Percentiles rank a stretch among this genome's conserved stretches.
Evolutionary conservation across 2,329 filamentous ascomycete species (phyloP).

Genomic region (Colletotrichum tropicicola): DNA sequence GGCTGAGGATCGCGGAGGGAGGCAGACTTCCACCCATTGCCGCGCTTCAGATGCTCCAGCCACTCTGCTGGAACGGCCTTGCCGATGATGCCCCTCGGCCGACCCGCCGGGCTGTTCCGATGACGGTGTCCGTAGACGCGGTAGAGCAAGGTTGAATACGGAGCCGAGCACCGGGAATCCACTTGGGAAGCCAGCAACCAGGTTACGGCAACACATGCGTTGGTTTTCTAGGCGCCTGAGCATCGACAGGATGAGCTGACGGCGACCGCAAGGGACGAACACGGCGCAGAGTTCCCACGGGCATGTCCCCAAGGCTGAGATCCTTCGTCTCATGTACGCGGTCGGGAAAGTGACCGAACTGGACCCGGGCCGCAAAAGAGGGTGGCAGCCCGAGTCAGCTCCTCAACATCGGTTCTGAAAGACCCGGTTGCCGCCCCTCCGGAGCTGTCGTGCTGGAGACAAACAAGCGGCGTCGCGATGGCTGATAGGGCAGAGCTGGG

Average conservation of each 20-base stretch:
- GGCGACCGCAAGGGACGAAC: not conserved
- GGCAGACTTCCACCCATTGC: conserved; percentile 9
- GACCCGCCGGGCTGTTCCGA: conserved; percentile 1
- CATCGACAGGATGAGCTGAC: not conserved
- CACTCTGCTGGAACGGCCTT: conserved; percentile 11
- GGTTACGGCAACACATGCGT: not conserved
- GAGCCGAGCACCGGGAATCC: conserved; percentile 8
- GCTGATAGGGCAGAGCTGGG: conserved; percentile 6
- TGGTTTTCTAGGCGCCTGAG: not conserved
- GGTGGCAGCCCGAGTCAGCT: conserved; percentile 15
- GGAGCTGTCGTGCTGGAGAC: not conserved
- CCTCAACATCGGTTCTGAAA: conserved; percentile 1
- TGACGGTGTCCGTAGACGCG: not conserved
- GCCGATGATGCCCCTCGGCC: conserved; percentile 2
- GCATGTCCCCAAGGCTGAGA: not conserved
- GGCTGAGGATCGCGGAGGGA: not conserved
- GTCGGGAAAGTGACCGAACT: conserved; percentile 5
- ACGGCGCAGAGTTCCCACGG: not conserved
- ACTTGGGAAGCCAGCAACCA: not conserved
- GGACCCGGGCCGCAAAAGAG: not conserved
- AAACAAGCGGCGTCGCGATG: not conserved
- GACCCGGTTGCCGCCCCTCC: conserved; percentile 12
- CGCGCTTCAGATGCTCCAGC: not conserved
- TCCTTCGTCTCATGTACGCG: conserved; percentile 6
- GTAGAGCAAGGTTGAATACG: not conserved